These are phyloP conservation scores for Pestalotiopsis sp. DNA, from an alignment of 2,329 filamentous ascomycete species.

Conservation along the genomic window DNA sequence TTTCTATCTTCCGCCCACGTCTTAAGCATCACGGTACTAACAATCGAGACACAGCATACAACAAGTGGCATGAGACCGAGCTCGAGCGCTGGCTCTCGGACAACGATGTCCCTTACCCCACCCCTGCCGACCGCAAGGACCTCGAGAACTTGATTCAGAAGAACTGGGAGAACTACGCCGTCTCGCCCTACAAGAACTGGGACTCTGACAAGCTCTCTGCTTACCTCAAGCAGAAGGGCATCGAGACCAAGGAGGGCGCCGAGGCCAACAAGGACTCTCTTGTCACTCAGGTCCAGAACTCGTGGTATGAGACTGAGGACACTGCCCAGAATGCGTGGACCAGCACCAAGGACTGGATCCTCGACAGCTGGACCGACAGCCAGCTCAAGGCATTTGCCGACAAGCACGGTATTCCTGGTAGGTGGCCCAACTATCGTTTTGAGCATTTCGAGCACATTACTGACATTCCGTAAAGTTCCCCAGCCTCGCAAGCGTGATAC, in stretches of 20 bases:
- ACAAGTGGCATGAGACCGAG: conserved; percentile 98
- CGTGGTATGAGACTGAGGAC: conserved; percentile 81
- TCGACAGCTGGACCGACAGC: conserved; percentile 94
- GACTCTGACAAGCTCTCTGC: conserved; percentile 67
- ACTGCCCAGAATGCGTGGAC: conserved; percentile 72
- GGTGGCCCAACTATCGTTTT: conserved; percentile 14
- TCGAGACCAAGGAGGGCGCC: conserved; percentile 68
- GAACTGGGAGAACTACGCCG: conserved; percentile 83
- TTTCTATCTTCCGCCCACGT: not conserved
- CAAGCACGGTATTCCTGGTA: conserved; percentile 77
- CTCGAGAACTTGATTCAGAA: conserved; percentile 87
- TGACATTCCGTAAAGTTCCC: conserved; percentile 54
- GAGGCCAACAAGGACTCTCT: conserved; percentile 71
- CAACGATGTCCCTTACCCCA: conserved; percentile 88
- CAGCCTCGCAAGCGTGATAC: conserved; percentile 86
- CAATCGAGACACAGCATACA: conserved; percentile 69
- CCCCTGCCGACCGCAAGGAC: conserved; percentile 87
- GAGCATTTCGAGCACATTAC: not conserved
- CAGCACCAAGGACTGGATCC: conserved; percentile 85
- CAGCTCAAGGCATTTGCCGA: conserved; percentile 93
- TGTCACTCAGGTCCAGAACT: conserved; percentile 67
- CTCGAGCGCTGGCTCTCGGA: conserved; percentile 96
- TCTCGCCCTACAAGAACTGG: conserved; percentile 77
- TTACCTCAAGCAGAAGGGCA: conserved; percentile 72
- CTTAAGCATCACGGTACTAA: not conserved